Evolutionary conservation across 2,329 filamentous ascomycete genomes (phyloP).

Genomic region (Setomelanomma holmii): DNA sequence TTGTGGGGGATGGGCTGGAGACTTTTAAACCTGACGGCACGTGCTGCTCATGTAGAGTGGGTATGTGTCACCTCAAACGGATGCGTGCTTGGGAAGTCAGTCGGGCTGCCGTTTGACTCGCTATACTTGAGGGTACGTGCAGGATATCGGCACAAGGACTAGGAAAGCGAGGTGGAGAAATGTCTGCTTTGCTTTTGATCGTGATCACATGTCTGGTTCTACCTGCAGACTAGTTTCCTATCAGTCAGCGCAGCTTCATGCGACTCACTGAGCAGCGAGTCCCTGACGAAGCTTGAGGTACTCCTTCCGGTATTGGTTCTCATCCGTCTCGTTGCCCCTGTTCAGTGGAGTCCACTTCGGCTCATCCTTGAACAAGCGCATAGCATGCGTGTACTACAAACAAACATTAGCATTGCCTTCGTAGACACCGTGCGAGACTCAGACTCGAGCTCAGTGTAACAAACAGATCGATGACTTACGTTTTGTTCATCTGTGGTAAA

Average conservation of each 20-base stretch:
- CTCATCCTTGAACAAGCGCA: constrained; percentile 97
- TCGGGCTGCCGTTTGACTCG: background rate
- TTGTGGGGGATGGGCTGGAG: constrained; percentile 4
- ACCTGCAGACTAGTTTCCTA: too few species aligned
- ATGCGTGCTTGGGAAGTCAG: background rate
- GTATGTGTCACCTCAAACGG: constrained; percentile 4
- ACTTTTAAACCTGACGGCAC: constrained; percentile 10
- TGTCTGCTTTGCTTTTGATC: background rate
- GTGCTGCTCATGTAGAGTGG: constrained; percentile 3
- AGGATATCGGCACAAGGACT: background rate
- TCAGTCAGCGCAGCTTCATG: too few species aligned
- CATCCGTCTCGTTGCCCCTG: constrained; percentile 76
- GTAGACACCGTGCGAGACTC: background rate
- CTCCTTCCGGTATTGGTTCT: constrained; percentile 77
- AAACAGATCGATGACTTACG: too few species aligned
- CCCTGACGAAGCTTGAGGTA: constrained; percentile 64
- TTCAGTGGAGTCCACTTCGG: constrained; percentile 98
- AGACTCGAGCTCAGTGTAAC: too few species aligned
- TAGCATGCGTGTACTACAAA: constrained; percentile 85
- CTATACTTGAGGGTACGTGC: background rate
- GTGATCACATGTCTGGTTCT: background rate
- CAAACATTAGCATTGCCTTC: constrained; percentile 23
- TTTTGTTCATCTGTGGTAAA: constrained; percentile 95
- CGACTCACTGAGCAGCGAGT: constrained; percentile 21
- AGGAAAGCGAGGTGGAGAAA: background rate